Conservation (phyloP, 1,139 yeast species). For the Debaryomyces nepalensis region DNA sequence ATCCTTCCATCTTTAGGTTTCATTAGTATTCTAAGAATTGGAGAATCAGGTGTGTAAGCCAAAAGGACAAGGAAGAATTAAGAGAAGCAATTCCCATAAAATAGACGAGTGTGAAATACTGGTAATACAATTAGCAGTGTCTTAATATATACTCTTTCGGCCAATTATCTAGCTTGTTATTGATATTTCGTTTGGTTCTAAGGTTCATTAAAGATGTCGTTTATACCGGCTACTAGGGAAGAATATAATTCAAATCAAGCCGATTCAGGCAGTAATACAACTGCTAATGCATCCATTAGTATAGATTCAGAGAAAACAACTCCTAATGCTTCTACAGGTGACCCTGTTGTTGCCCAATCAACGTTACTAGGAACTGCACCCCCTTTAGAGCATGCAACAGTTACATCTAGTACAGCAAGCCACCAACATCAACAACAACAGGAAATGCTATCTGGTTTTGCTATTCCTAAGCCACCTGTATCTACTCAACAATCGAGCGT, state of each 20-base stretch:
- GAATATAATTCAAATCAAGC: slow-evolving; percentile 1
- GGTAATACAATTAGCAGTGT: too few relatives aligned
- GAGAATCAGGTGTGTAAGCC: too few relatives aligned
- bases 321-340: neutral
- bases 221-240: slow-evolving; percentile 1
- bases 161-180: neutral
- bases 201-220: slow-evolving; percentile 5
- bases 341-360: neutral
- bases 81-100: too few relatives aligned
- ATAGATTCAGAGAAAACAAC: neutral
- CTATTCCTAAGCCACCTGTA: slow-evolving; percentile 50
- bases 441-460: slow-evolving; percentile 43
- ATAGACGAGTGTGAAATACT: too few relatives aligned
- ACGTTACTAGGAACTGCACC: neutral
- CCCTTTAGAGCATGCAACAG: slow-evolving; percentile 14
- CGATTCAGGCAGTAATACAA: neutral
- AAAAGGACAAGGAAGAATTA: too few relatives aligned
- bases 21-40: too few relatives aligned
- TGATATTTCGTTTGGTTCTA: slow-evolving; percentile 4
- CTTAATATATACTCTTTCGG: neutral
- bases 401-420: slow-evolving; percentile 43
- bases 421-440: slow-evolving; percentile 53
- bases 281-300: neutral
- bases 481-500: slow-evolving; percentile 42
- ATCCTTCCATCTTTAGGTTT: too few relatives aligned